phyloP scores from a whole-genome alignment of 2,329 filamentous ascomycete species.

The Fusarium clavum region DNA sequence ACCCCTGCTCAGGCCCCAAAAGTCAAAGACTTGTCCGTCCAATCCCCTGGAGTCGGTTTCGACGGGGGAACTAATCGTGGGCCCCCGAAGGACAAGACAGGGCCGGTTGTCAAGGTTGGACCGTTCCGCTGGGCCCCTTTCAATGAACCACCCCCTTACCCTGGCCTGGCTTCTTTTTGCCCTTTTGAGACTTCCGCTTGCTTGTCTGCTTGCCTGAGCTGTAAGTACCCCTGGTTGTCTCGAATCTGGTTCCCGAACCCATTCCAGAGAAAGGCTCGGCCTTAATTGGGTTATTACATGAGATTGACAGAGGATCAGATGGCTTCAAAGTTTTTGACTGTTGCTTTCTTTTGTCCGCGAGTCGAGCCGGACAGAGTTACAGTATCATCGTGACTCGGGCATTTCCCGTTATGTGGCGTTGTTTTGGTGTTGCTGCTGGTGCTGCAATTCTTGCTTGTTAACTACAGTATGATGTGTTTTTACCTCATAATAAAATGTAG shows the following conservation, averaged over 20 bases:
- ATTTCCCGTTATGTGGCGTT: constrained; percentile 16
- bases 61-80: constrained; percentile 41
- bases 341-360: constrained; percentile 3
- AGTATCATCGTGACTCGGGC: constrained; percentile 28
- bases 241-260: constrained; percentile 39
- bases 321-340: constrained; percentile 2
- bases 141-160: constrained; percentile 25
- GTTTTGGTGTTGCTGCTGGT: constrained; percentile 1
- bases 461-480: not conserved
- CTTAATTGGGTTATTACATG: constrained; percentile 8
- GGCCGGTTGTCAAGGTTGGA: constrained; percentile 45
- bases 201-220: not conserved
- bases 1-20: constrained; percentile 29
- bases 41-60: constrained; percentile 34
- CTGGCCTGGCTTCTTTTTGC: not conserved
- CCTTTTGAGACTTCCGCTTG: constrained; percentile 20
- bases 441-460: not conserved
- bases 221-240: constrained; percentile 28
- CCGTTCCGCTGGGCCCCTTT: constrained; percentile 44
- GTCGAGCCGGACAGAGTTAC: constrained; percentile 19
- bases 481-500: not conserved
- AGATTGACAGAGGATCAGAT: constrained; percentile 29
- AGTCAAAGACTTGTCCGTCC: constrained; percentile 32
- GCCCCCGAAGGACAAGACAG: constrained; percentile 32
- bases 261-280: constrained; percentile 32